Evolutionary conservation across 306 rosid species (phyloP).

Genomic region (Cucurbita pepo): DNA sequence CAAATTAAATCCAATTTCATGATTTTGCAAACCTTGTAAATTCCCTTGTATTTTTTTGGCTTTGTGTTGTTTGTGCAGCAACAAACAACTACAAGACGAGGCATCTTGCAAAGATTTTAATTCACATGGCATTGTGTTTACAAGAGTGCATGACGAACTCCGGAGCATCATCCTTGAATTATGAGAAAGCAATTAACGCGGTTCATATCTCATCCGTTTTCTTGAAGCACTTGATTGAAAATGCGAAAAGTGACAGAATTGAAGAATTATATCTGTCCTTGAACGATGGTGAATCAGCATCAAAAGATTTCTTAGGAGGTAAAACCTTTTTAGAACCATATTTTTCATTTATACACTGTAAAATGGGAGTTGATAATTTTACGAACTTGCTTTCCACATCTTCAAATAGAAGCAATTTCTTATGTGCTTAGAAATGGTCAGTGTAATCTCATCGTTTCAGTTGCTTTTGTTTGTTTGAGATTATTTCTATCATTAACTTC

Average conservation of each 20-base stretch:
- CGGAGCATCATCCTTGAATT: slow-evolving; percentile 38
- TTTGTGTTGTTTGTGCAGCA: slow-evolving; percentile 28
- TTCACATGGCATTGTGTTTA: slow-evolving; percentile 70
- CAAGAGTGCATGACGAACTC: slow-evolving; percentile 59
- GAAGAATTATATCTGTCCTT: slow-evolving; percentile 47
- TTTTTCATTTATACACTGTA: background rate
- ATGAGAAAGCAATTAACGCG: slow-evolving; percentile 75
- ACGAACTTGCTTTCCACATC: background rate
- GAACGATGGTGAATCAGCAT: slow-evolving; percentile 38
- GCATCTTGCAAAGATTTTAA: slow-evolving; percentile 87
- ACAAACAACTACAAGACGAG: slow-evolving; percentile 61
- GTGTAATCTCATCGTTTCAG: background rate
- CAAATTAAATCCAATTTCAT: background rate
- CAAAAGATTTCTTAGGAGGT: slow-evolving; percentile 52
- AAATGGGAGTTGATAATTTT: background rate
- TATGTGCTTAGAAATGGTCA: background rate
- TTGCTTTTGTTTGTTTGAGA: background rate
- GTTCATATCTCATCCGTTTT: slow-evolving; percentile 66
- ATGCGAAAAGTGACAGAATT: slow-evolving; percentile 27
- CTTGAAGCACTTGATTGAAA: slow-evolving; percentile 76
- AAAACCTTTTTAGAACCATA: background rate
- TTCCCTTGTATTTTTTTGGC: background rate
- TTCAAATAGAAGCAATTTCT: background rate
- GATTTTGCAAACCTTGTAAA: background rate
- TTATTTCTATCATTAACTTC: background rate